Evolutionary conservation across 345 rosid species (phyloP), one percentile per base, ranked within the genome.

Genomic region (Cardamine chenopodiifolia): DNA sequence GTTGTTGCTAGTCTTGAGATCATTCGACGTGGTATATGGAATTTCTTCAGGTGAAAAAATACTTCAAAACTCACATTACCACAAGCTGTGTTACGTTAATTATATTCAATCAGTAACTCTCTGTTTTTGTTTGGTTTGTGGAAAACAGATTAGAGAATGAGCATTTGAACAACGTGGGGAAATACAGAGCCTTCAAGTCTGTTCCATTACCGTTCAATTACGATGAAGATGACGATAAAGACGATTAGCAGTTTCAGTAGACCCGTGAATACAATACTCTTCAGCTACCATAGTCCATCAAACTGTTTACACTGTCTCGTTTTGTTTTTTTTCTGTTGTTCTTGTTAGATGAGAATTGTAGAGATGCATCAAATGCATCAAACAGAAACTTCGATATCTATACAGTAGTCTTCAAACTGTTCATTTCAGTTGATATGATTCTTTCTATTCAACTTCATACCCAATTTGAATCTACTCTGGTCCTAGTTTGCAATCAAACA

Each of bases 81-180:
- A n/a, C 18, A 20, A n/a, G 42, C 28, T 59, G 7, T 59, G 8
- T 22, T 53, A 19, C 14, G 37, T 58, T 53, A 26, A 11, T 29
- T 2, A 26, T 26, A 26, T 26, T 26, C 28, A 44, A 7, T 13
- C 50, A 26, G 10, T 53, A 23, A 64, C 56, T 17, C 71, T 17
- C 20, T 70, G 23, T 20, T 8, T 52, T 35, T 55, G 71, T 76
- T 58, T 73, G 76, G 44, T 28, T 25, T 29, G 23, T 71, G 69
- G 45, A 53, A 35, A 49, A 57, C 70, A 86, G 92, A 82, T 66
- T 90, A 79, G 96, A 87, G 83, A 87, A 87, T 19, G 96, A 89
- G 82, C 96, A 90, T 71, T 54, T 86, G 85, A 88, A 86, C 81
- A 90, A 90, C 35, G 91, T 86, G 8, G 92, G 91, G 20, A 84